Conservation (phyloP, 352 stramenopile genomes). For the Pythium biforme region DNA sequence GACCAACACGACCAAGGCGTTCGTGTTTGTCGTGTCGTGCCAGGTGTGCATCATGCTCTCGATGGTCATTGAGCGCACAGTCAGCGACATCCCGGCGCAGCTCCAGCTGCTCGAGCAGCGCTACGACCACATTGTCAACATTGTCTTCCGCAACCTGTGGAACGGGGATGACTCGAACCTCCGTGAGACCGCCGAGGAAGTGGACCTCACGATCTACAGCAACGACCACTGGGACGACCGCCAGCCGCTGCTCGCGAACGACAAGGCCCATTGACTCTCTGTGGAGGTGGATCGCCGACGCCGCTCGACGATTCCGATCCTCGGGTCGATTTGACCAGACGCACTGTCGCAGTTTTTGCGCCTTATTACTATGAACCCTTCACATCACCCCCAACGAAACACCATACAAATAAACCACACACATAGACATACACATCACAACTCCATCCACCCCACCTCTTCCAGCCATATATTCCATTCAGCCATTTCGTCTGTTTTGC, state of each 20-base stretch:
- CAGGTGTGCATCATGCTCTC: constrained; percentile 70
- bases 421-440: background rate
- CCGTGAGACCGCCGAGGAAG: constrained; percentile 65
- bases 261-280: constrained; percentile 18
- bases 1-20: constrained; percentile 39
- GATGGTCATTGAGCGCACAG: constrained; percentile 52
- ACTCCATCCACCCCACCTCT: background rate
- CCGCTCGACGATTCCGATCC: constrained; percentile 20
- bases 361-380: constrained; percentile 11
- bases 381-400: background rate
- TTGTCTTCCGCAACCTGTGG: constrained; percentile 73
- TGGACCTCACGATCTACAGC: constrained; percentile 73
- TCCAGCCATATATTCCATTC: background rate
- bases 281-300: constrained; percentile 7
- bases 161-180: constrained; percentile 66
- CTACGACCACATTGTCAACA: constrained; percentile 72
- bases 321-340: constrained; percentile 10
- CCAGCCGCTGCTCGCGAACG: constrained; percentile 16
- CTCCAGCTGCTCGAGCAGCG: constrained; percentile 56
- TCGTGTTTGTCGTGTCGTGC: constrained; percentile 70
- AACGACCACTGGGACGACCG: constrained; percentile 68
- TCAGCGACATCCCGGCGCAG: constrained; percentile 60
- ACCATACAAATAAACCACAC: background rate
- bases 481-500: too few relatives aligned
- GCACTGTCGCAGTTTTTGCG: background rate